A percentile compares a stretch with the other conserved stretches of the same genome.
phyloP scores from a whole-genome alignment of 306 rosid genomes.

The Ormosia semicastrata region DNA sequence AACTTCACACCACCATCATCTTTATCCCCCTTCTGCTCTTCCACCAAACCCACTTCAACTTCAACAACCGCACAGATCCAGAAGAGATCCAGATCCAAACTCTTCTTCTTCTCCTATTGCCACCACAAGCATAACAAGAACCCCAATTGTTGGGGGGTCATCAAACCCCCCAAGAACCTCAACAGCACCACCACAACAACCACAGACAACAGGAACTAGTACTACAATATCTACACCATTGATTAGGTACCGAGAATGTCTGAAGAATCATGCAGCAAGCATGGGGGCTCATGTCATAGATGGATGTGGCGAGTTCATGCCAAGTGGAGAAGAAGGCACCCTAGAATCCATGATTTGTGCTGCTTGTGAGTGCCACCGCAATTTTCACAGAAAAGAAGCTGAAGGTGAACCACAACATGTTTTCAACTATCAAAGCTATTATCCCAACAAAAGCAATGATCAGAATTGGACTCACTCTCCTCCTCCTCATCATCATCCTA shows the following conservation, averaged over 20 bases:
- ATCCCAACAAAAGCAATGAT: conserved; percentile 26
- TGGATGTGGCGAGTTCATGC: conserved; percentile 99
- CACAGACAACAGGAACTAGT: not conserved
- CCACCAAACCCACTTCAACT: conserved; percentile 7
- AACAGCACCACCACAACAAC: conserved; percentile 3
- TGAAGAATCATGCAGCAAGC: conserved; percentile 87
- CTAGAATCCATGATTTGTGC: conserved; percentile 69
- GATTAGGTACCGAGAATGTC: conserved; percentile 72
- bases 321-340: conserved; percentile 65
- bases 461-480: conserved; percentile 8
- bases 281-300: conserved; percentile 79
- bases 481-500: not conserved
- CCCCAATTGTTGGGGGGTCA: too few species aligned
- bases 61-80: conserved; percentile 34
- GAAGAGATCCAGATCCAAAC: conserved; percentile 46
- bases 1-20: conserved; percentile 40
- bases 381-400: conserved; percentile 73
- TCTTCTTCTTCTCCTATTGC: conserved; percentile 16
- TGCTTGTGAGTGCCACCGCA: conserved; percentile 94
- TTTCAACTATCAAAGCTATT: conserved; percentile 18
- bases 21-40: not conserved
- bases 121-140: not conserved
- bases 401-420: conserved; percentile 41
- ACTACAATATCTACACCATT: not conserved
- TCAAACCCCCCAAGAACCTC: too few species aligned